phyloP scores from a whole-genome alignment of 192 early-diverging fungal genomes.

The Helicostylum pulchrum region DNA sequence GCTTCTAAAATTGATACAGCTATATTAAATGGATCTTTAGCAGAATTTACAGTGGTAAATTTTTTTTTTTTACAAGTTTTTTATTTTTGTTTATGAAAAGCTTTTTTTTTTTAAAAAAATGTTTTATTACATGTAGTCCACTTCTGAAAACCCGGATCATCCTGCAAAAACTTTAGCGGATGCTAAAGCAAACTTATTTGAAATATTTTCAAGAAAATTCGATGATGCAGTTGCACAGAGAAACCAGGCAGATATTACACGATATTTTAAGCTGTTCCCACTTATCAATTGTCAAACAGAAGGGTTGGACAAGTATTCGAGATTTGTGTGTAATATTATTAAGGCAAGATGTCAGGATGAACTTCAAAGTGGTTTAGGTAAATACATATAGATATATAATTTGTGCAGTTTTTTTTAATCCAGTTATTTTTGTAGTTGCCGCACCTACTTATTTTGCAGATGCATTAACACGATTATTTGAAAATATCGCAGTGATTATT shows the following conservation, averaged over 20 bases:
- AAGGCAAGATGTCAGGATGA: constrained; percentile 70
- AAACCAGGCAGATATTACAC: constrained; percentile 74
- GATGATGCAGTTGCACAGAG: constrained; percentile 66
- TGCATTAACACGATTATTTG: constrained; percentile 82
- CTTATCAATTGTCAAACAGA: constrained; percentile 76
- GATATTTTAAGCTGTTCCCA: constrained; percentile 91
- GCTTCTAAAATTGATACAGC: constrained; percentile 55
- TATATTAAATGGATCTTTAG: constrained; percentile 61
- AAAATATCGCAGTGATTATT: constrained; percentile 82
- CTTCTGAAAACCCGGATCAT: constrained; percentile 53
- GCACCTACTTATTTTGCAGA: constrained; percentile 69
- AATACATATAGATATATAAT: not conserved
- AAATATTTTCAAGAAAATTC: constrained; percentile 75
- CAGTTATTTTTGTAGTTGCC: constrained; percentile 19
- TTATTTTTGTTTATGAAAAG: constrained; percentile 29
- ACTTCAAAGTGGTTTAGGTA: constrained; percentile 39
- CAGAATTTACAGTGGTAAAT: constrained; percentile 52
- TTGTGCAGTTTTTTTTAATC: not conserved
- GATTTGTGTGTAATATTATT: constrained; percentile 80
- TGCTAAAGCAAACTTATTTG: constrained; percentile 60
- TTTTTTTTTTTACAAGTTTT: not conserved
- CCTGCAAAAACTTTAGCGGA: constrained; percentile 54
- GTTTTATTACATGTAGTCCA: constrained; percentile 26
- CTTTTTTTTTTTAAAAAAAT: constrained; percentile 24
- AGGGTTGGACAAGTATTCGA: constrained; percentile 85